Evolutionary conservation across 2,329 filamentous ascomycete species (phyloP), one percentile per base, ranked within the genome.

Genomic region (Fusarium anguioides): DNA sequence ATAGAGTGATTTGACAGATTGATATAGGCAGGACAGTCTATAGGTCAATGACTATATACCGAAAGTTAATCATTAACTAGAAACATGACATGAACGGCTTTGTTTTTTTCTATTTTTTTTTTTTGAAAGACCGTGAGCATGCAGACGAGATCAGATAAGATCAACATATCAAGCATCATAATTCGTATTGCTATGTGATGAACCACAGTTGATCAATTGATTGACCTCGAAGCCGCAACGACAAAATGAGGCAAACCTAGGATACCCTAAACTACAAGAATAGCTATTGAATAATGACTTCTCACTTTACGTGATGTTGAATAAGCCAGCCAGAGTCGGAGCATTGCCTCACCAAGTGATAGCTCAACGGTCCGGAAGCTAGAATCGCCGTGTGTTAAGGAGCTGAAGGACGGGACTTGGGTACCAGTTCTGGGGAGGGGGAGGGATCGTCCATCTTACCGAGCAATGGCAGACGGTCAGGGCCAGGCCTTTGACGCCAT

Each of bases 401-500:
- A 31, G 37, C 44, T 55, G 51, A 36, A 12, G 11, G 27, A 29
- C 27, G 27, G 27, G 27, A 29, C 27, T 29, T 55, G 33, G 33
- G 42, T 41, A 55, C 54, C 44, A 66, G 48, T 44, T 64, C 67
- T 64, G 61, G 66, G 66, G 64, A 52, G 64, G 61, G 66, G 66
- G 64, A 52, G 64, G 58, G 66, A 69, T 69, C 66, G 57, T 42
- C 66, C 66, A 69, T 69, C 56, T 64, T 68, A 23, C 66, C 51
- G 53, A 58, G 53, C 26, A 40, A 39, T 48, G 29, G 17, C 46
- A 56, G 47, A 14, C 18, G 24, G 6, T 26, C 47, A 42, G 35
- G 57, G 50, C 52, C 66, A 40, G 53, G 40, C 20, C 37, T 63
- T 69, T 69, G 67, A 65, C 68, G 60, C 64, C 64, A 70, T 66